Base-by-base conservation (phyloP, 2,329 filamentous ascomycete species). In the Aureobasidium sp. region DNA sequence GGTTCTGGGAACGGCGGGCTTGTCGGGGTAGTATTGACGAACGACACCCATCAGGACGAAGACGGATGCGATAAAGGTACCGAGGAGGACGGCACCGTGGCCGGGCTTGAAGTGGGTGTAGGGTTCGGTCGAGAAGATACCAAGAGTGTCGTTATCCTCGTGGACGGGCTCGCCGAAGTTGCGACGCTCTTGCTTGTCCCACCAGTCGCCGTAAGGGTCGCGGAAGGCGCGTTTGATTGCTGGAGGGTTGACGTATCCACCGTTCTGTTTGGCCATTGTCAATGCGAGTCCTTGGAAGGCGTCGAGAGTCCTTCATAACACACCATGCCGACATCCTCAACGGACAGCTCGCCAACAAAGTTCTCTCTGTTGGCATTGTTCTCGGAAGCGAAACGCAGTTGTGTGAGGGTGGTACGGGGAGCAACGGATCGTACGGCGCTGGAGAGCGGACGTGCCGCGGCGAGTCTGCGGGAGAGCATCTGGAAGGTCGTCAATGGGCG, bases 141-240 rank as follows among this genome's bases (percentile, higher is more conserved):
- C 92, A 62, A 97, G 81, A 62, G 91, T 82, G 74, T 99, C 95
- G 76, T 97, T 89, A 76, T 99, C 94, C 77, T 99, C 95, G 76
- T 99, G 93, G 58, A 96, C 85, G 13, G 93, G 90, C 77, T 99
- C 95, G 76, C 92, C 92, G 74, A 90, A 97, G 82, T 99, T 97
- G 71, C 94, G 86, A 74, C 92, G 87, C 77, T 97, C 94, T 79
- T 99, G 94, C 76, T 91, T 89, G 78, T 99, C 93, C 90, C 91
- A 97, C 91, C 91, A 99, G 73, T 90, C 87, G 72, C 77, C 93
- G 74, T 97, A 85, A 39, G 95, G 94, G 76, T 97, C 94, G 74
- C 94, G 90, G 79, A 91, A 89, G 75, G 91, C 87, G 68, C 93
- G 89, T 82, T 96, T 97, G 76, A 93, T 79, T 60, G 82, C 77